phyloP scores from a whole-genome alignment of 2,329 filamentous ascomycete genomes.

The Monosporascus sp. region DNA sequence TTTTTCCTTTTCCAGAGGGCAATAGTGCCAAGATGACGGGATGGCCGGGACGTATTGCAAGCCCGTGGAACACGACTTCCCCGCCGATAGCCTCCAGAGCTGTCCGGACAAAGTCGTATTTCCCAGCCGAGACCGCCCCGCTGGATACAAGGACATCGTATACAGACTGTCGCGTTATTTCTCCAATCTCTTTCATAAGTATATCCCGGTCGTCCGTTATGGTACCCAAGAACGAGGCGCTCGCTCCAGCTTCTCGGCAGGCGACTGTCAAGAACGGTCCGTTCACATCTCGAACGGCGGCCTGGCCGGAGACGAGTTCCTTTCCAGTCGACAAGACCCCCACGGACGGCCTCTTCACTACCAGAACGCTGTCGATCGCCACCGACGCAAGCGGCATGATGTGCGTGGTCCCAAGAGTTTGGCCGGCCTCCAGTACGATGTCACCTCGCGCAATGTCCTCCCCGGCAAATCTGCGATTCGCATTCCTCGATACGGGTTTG shows the following conservation, averaged over 20 bases:
- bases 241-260: no score
- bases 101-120: slow-evolving; percentile 19
- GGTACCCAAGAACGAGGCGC: no score
- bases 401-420: background rate
- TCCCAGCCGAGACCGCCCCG: slow-evolving; percentile 24
- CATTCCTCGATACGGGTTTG: no score
- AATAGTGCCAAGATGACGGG: slow-evolving; percentile 23
- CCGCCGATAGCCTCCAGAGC: slow-evolving; percentile 17
- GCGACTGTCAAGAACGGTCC: background rate
- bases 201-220: no score
- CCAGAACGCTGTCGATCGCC: background rate
- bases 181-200: no score
- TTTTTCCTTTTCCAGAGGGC: slow-evolving; percentile 1
- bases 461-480: no score
- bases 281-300: background rate
- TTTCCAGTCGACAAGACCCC: background rate
- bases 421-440: no score
- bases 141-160: slow-evolving; percentile 23
- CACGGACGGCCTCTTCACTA: background rate
- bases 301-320: background rate
- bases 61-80: slow-evolving; percentile 20
- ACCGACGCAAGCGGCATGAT: background rate
- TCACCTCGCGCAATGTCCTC: no score
- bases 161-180: no score
- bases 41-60: slow-evolving; percentile 25